Evolutionary conservation across 192 early-diverging fungal genomes (phyloP), one percentile per base, ranked within the genome.

Genomic region (Phycomyces blakesleeanus): DNA sequence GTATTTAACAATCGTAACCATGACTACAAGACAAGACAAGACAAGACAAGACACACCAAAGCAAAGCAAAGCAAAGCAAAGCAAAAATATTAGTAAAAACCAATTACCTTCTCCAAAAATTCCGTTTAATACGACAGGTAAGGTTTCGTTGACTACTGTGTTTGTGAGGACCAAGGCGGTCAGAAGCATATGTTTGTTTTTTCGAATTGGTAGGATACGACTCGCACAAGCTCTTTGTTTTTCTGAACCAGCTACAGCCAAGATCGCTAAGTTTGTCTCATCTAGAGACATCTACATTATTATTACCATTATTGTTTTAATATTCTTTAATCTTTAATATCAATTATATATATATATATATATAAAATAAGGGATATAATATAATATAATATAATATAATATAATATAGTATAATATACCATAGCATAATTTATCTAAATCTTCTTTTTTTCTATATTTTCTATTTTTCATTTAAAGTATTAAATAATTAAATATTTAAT

Each of bases 131-230:
- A 94, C 65, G 29, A 92, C 87, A 4, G 92, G 92, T 59, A 94
- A 76, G 14, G 90, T 89, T 75, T 98, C 94, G 75, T 98, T 98
- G 40, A 98, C 78, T 21, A 98, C 71, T 0, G 90, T 91, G 73
- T 96, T 96, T 22, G 85, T 83, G 34, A 98, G 71, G 12, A 98
- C 64, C n/a, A 98, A 77, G 10, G 94, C 93, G 3, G 92, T 89
- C n/a, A 96, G 70, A 24, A 93, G 79, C 84, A 91, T 84, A 72
- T 95, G 93, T 1, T 85, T 87, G 72, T 93, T 88, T 76, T 89
- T 91, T 34, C 94, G 80, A 59, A 95, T 87, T 21, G 94, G 94
- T 68, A 83, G 80, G 62, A 97, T 94, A n/a, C 85, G 74, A 11
- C 58, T 75, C 0, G 93, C 94, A 61, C 87, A 89, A 22, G 65